Conservation (phyloP, 768 basidiomycete species). For the Pleurotus tuoliensis region DNA sequence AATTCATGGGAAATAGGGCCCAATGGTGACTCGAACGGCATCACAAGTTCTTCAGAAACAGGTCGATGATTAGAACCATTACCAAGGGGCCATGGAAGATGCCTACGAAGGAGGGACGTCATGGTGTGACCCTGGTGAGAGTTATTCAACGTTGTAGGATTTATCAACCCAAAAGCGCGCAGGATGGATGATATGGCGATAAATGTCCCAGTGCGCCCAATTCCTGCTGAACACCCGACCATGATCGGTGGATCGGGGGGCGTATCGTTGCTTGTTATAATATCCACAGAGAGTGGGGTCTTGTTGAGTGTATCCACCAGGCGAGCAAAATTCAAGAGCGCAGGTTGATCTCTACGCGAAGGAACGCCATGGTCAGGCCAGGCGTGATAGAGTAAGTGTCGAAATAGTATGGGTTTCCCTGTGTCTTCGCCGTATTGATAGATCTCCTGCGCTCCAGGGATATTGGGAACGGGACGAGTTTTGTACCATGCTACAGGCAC, state of each 20-base stretch:
- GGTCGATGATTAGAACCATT: not conserved
- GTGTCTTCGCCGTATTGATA: conserved; percentile 15
- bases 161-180: conserved; percentile 51
- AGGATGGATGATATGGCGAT: conserved; percentile 77
- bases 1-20: conserved; percentile 50
- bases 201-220: conserved; percentile 85
- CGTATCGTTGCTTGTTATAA: conserved; percentile 27
- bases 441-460: conserved; percentile 9
- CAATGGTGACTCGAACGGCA: conserved; percentile 39
- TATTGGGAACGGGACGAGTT: not conserved
- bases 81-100: not conserved
- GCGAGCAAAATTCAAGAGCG: conserved; percentile 55
- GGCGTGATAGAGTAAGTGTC: conserved; percentile 67
- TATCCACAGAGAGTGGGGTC: conserved; percentile 26
- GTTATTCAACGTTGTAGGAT: conserved; percentile 26
- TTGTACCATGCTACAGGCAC: conserved; percentile 25
- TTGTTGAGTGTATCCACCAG: conserved; percentile 65
- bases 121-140: conserved; percentile 10
- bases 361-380: conserved; percentile 92
- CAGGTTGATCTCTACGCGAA: conserved; percentile 49
- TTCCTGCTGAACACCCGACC: conserved; percentile 82
- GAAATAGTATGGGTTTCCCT: conserved; percentile 46
- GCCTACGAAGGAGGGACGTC: not conserved
- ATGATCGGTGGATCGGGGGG: conserved; percentile 69
- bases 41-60: conserved; percentile 14